Evolutionary conservation across 176 grass and related monocot genomes (phyloP).

Genomic region (Aegilops speltoides): DNA sequence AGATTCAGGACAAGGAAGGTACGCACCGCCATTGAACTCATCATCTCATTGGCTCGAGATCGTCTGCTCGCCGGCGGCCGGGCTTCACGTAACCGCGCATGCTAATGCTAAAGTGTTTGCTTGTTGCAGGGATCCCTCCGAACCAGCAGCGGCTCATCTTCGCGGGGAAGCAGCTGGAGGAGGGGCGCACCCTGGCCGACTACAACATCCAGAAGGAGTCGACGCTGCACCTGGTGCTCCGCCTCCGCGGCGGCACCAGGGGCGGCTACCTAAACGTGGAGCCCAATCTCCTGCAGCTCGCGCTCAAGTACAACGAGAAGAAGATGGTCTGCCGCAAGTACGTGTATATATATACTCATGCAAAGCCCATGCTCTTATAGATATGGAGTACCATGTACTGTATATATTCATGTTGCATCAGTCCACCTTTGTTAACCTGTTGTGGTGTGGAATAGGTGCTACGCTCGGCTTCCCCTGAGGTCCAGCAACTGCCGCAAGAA

Average conservation of each 20-base stretch:
- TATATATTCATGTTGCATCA: too few relatives aligned
- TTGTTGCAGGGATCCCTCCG: conserved; percentile 43
- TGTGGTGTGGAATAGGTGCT: neutral
- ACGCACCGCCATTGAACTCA: neutral
- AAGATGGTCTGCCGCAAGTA: conserved; percentile 8
- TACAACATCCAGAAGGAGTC: conserved; percentile 85
- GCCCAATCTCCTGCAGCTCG: neutral
- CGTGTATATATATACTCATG: neutral
- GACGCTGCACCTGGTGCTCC: conserved; percentile 57
- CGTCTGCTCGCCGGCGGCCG: too few relatives aligned
- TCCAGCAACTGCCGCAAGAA: neutral
- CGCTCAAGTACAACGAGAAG: neutral
- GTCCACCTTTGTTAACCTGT: too few relatives aligned
- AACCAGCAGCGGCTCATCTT: conserved; percentile 68
- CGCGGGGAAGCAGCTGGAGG: conserved; percentile 61
- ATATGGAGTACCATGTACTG: too few relatives aligned
- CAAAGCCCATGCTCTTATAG: neutral
- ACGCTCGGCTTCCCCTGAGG: neutral
- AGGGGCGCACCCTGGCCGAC: conserved; percentile 59
- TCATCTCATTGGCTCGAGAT: too few relatives aligned
- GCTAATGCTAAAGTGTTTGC: neutral
- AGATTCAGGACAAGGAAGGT: conserved; percentile 18
- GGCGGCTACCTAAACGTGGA: neutral
- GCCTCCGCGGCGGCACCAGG: conserved; percentile 41
- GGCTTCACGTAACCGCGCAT: too few relatives aligned